Evolutionary conservation across 176 grass and related monocot species (phyloP), one percentile per base, ranked within the genome.

Genomic region (Aechmea fasciata): DNA sequence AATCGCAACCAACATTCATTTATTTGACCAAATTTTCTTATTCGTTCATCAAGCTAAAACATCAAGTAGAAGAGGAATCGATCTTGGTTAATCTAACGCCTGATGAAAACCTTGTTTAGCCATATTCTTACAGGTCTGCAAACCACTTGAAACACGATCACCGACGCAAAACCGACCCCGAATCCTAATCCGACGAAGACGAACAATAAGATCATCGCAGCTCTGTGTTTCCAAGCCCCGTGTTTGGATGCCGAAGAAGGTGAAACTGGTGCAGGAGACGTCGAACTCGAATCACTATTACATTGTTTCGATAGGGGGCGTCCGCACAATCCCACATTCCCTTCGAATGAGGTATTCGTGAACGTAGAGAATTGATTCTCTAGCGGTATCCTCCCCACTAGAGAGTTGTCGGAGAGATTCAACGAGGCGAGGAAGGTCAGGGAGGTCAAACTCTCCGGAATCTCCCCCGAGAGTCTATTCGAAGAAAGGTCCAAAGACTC

Each of bases 401-500:
- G 33, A 41, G 33, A 41, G 3, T 41, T 41, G 33, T 41, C 6
- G 13, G 75, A 78, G 18, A 83, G 1, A 18, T 83, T 74, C 19
- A 83, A 24, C 13, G 2, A 49, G 33, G 69, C 48, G 22, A 83
- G 81, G 17, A 78, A 83, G 25, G 25, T 78, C 4, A 83, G 23
- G 14, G 71, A n/a, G 12, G 55, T 28, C 13, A 83, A 47, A 2
- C 51, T 65, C 47, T 22, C 54, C 1, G 75, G 81, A 28, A 83
- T 78, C 55, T 51, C 24, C 9, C 75, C 81, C 13, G 81, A 78
- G 17, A 83, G 75, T 13, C 49, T 12, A 49, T 83, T 83, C 13
- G 50, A 69, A 3, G 75, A 83, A 0, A 82, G 62, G 41, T 82
- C 80, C 0, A 82, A 29, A 0, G 80, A 78, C 33, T 83, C 81